These are phyloP conservation scores for Zymoseptoria passerinii DNA, from an alignment of 2,329 filamentous ascomycete genomes.

Conservation along the genomic window DNA sequence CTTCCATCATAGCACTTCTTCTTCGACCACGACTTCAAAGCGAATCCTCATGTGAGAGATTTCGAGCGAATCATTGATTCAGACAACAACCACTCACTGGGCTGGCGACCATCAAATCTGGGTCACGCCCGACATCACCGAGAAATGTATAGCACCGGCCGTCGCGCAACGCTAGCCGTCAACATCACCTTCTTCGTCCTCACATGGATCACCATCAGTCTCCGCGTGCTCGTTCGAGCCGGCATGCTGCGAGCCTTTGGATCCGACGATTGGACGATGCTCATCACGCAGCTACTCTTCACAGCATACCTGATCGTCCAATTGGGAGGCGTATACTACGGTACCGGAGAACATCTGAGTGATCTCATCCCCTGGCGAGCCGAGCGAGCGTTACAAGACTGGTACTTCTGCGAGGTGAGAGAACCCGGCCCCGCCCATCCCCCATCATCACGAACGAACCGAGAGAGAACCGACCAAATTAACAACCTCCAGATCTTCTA, in stretches of 20 bases:
- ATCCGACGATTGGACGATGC: constrained; percentile 36
- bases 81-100: neutral
- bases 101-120: no score
- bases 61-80: neutral
- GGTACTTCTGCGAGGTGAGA: constrained; percentile 45
- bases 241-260: constrained; percentile 33
- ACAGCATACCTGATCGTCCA: constrained; percentile 35
- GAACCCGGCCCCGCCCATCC: no score
- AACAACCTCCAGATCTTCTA: constrained; percentile 35
- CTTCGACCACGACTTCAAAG: neutral
- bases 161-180: constrained; percentile 11
- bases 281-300: constrained; percentile 32
- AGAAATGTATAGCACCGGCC: constrained; percentile 1
- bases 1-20: neutral
- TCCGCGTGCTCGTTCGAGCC: constrained; percentile 33
- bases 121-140: neutral
- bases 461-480: no score
- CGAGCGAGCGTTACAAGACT: constrained; percentile 31
- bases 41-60: neutral
- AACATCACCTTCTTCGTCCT: constrained; percentile 32
- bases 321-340: constrained; percentile 32
- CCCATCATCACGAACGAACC: no score
- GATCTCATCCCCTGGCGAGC: constrained; percentile 24
- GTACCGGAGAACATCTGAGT: constrained; percentile 32
- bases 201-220: constrained; percentile 30